Evolutionary conservation across 2,329 filamentous ascomycete species (phyloP).

Genomic region (Penicillium griseofulvum): DNA sequence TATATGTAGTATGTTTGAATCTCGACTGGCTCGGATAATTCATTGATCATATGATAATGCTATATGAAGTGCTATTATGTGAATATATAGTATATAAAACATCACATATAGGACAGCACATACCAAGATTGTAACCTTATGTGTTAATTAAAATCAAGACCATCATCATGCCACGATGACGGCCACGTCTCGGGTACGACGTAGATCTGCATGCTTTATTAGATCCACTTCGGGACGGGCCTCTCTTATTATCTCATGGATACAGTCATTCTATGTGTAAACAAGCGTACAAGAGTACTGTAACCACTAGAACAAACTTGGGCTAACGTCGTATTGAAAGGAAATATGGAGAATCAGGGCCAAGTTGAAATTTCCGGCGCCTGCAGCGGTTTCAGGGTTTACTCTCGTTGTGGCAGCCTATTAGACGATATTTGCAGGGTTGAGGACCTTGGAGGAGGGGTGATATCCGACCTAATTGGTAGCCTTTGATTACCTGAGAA

Average conservation of each 20-base stretch:
- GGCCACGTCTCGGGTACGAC: constrained; percentile 3
- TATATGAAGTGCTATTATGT: neutral
- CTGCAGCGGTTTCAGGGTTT: constrained; percentile 16
- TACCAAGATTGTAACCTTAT: too few relatives aligned
- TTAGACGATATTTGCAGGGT: constrained; percentile 14
- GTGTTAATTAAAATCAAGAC: neutral
- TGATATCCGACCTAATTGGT: constrained; percentile 17
- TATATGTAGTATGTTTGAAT: neutral
- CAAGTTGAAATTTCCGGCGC: constrained; percentile 19
- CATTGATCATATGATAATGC: neutral
- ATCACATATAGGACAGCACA: neutral
- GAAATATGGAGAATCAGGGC: neutral
- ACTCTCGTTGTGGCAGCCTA: constrained; percentile 15
- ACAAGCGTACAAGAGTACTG: neutral
- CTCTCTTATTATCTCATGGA: constrained; percentile 19
- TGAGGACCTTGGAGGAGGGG: constrained; percentile 26
- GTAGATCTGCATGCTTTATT: constrained; percentile 8
- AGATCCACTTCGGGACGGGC: constrained; percentile 21
- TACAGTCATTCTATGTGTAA: constrained; percentile 10
- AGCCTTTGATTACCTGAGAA: constrained; percentile 9
- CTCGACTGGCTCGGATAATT: neutral
- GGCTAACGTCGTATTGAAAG: neutral
- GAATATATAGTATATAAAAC: neutral
- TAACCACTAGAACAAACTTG: neutral
- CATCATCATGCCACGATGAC: constrained; percentile 4